Percentiles rank a stretch among this genome's conserved stretches.
Conservation (phyloP, 768 basidiomycete genomes). For the Psilocybe tampanensis region DNA sequence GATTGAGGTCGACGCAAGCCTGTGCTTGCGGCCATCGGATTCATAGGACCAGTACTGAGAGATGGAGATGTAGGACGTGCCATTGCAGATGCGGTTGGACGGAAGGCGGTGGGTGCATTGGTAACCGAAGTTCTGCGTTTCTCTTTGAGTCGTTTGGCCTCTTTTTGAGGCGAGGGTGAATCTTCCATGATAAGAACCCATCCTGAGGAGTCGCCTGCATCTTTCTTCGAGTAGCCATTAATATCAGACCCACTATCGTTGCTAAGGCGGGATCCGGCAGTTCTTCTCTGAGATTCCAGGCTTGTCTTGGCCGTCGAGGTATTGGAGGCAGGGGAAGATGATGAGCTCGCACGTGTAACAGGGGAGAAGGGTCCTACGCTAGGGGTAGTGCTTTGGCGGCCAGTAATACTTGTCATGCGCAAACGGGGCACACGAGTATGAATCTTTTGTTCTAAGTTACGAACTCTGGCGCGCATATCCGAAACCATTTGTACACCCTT, state of each 20-base stretch:
- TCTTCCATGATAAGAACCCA: constrained; percentile 94
- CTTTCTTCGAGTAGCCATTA: constrained; percentile 40
- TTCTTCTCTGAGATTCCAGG: constrained; percentile 46
- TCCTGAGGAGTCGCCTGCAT: constrained; percentile 66
- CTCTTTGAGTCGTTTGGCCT: constrained; percentile 43
- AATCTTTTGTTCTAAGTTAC: constrained; percentile 82
- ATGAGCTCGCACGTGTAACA: constrained; percentile 31
- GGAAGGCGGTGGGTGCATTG: constrained; percentile 48
- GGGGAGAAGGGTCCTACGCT: constrained; percentile 24
- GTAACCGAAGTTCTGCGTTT: constrained; percentile 67
- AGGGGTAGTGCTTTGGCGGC: constrained; percentile 45
- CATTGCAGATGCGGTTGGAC: constrained; percentile 44
- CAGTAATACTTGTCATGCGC: constrained; percentile 78
- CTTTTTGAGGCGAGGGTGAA: constrained; percentile 68
- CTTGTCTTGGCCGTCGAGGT: constrained; percentile 44
- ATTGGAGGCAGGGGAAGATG: constrained; percentile 40
- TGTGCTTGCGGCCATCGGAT: constrained; percentile 36
- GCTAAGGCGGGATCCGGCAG: constrained; percentile 47
- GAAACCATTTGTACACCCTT: constrained; percentile 92
- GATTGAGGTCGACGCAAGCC: constrained; percentile 70
- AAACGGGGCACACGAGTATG: constrained; percentile 85
- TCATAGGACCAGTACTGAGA: constrained; percentile 25
- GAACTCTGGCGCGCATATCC: constrained; percentile 86
- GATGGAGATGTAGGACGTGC: constrained; percentile 31
- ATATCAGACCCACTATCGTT: constrained; percentile 48